Base-by-base conservation (phyloP, 75 land plant species). In the Cunninghamia lanceolata region DNA sequence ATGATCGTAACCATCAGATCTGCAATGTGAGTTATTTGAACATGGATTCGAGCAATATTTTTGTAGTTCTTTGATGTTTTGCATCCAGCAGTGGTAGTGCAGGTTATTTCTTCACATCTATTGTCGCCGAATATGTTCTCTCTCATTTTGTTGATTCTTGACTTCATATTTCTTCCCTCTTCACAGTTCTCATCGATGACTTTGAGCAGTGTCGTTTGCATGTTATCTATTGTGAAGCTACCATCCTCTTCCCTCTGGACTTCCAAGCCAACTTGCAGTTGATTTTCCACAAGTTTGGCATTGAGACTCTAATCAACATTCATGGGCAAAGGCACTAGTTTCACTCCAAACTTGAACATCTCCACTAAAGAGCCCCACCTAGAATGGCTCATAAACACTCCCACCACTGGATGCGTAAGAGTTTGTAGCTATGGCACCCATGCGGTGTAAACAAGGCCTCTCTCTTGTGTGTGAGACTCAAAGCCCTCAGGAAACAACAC, bases 391-490 rank as follows among this genome's bases (percentile, higher is more conserved):
- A 90, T 34, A 70, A 90, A 86, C 42, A 79, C 91, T 9, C 87
- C 91, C 17, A 84, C 77, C 3, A 89, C 70, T 1, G 84, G 43
- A 52, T 88, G 91, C 17, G 53, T 15, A 25, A 90, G 82, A 3
- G 88, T 84, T n/a, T 79, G 66, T n/a, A 86, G 5, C 82, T 90
- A 89, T 13, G 89, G 85, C 7, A 85, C 88, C 91, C 91, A 90
- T 40, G 28, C 86, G 19, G 74, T 86, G 75, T 78, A 73, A 63
- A 86, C 90, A 19, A 88, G 30, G 0, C 90, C 90, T 0, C 75
- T 74, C 1, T 54, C 86, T 17, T 39, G 9, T 3, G 74, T 42
- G 9, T 75, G 59, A 42, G 73, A 32, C 86, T 30, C 32, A 50
- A 85, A 85, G 15, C 53, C 86, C 25, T 11, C 53, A 3, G 86